These are phyloP conservation scores for Coccomyxa sp. DNA, from an alignment of 139 green algal genomes.

Conservation along the genomic window DNA sequence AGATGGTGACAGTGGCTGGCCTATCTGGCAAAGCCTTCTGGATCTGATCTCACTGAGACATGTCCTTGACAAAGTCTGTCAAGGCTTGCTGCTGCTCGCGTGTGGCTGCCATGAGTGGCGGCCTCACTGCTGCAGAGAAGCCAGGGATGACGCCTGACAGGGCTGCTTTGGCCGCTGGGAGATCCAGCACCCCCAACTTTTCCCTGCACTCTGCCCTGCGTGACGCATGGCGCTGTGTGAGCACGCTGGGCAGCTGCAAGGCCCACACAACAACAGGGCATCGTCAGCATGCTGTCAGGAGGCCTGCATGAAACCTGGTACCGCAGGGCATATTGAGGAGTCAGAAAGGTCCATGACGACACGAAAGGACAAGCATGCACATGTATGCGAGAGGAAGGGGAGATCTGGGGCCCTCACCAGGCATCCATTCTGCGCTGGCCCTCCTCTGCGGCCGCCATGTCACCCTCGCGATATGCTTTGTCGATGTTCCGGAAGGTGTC, in stretches of 20 bases:
- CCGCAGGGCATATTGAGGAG: neutral
- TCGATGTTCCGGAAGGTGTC: neutral
- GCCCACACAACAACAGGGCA: neutral
- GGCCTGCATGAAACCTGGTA: neutral
- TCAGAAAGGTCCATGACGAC: neutral
- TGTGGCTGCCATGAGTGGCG: neutral
- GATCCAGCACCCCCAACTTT: constrained; percentile 5
- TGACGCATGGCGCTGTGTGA: neutral
- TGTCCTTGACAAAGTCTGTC: too few species aligned
- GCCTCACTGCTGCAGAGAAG: constrained; percentile 6
- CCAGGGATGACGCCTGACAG: constrained; percentile 8
- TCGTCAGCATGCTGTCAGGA: neutral
- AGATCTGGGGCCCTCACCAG: too few species aligned
- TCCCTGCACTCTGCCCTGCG: constrained; percentile 6
- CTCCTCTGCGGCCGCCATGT: neutral
- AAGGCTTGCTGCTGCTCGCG: neutral
- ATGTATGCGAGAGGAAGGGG: neutral
- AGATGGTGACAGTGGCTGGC: too few species aligned
- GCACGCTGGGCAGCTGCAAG: neutral
- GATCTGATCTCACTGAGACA: too few species aligned
- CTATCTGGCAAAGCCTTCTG: too few species aligned
- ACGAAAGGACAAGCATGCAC: neutral
- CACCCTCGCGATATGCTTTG: neutral
- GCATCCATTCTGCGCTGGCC: neutral
- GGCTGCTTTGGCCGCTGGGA: constrained; percentile 9